A percentile compares a stretch with the other conserved stretches of the same genome.
Evolutionary conservation across 306 rosid genomes (phyloP).

Genomic region (Echinosophora koreensis): DNA sequence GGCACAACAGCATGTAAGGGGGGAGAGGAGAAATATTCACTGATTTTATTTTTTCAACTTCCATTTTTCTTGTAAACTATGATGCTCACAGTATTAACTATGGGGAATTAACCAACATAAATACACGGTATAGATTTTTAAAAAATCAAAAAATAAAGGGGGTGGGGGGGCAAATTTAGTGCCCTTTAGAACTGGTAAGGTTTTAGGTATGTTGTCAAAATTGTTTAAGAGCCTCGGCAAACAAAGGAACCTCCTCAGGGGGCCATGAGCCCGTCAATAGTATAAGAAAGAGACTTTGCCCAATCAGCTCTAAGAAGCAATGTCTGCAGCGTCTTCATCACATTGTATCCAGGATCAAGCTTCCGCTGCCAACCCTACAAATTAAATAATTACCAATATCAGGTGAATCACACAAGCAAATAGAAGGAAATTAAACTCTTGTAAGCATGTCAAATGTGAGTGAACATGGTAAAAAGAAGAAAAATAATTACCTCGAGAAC

Average conservation of each 20-base stretch:
- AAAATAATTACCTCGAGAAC: conserved; percentile 81
- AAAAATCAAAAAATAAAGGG: background rate
- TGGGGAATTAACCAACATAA: conserved; percentile 38
- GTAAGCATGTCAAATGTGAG: conserved; percentile 17
- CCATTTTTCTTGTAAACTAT: conserved; percentile 42
- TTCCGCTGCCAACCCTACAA: conserved; percentile 97
- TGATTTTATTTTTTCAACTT: conserved; percentile 46
- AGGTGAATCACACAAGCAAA: conserved; percentile 33
- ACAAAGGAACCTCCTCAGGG: conserved; percentile 62
- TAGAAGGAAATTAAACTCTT: conserved; percentile 1
- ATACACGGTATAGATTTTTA: conserved; percentile 44
- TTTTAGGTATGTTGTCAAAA: conserved; percentile 62
- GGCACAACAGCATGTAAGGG: background rate
- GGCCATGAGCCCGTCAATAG: conserved; percentile 99
- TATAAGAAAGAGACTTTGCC: conserved; percentile 92
- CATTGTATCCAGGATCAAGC: conserved; percentile 90
- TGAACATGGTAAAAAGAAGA: conserved; percentile 21
- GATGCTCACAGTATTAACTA: conserved; percentile 45
- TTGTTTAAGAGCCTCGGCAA: conserved; percentile 54
- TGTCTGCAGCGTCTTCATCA: conserved; percentile 94
- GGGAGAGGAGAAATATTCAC: conserved; percentile 8
- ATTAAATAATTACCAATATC: conserved; percentile 39
- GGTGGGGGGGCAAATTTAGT: background rate
- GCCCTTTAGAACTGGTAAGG: conserved; percentile 49
- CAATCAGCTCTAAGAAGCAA: conserved; percentile 93